phyloP scores from a whole-genome alignment of 192 early-diverging fungal genomes.

The Dissophora globulifera region DNA sequence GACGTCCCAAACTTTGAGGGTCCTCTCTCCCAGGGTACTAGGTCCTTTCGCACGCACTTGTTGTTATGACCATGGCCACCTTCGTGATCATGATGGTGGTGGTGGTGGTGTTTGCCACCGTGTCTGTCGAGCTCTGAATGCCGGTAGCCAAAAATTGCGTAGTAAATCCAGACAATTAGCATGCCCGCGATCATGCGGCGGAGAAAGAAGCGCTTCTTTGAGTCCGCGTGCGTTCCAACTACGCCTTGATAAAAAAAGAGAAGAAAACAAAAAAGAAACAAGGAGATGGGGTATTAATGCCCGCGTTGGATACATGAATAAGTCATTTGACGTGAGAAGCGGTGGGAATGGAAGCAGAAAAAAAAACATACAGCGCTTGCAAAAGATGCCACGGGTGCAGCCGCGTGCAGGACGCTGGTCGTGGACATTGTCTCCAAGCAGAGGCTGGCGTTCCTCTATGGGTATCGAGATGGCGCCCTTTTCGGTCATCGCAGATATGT shows the following conservation, averaged over 20 bases:
- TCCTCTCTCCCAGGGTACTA: slow-evolving; percentile 18
- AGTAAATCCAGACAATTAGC: slow-evolving; percentile 3
- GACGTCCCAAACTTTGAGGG: not conserved
- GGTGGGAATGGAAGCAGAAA: too few species aligned
- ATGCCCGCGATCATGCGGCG: slow-evolving; percentile 4
- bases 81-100: not conserved
- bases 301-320: too few species aligned
- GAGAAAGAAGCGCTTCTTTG: not conserved
- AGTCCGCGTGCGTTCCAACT: slow-evolving; percentile 7
- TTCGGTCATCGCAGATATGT: slow-evolving; percentile 3
- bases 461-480: slow-evolving; percentile 10
- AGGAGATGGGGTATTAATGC: too few species aligned
- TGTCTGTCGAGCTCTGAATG: not conserved
- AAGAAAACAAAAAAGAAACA: not conserved
- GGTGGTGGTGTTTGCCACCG: not conserved
- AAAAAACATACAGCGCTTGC: slow-evolving; percentile 21
- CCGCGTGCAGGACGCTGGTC: not conserved
- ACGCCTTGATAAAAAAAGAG: slow-evolving; percentile 3
- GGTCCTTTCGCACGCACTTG: too few species aligned
- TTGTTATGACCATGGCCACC: too few species aligned
- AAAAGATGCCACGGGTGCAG: slow-evolving; percentile 13
- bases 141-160: slow-evolving; percentile 2
- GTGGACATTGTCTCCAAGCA: not conserved
- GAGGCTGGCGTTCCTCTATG: not conserved
- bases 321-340: too few species aligned